Evolutionary conservation across 495 filamentous ascomycete genomes (phyloP).

Genomic region (Aspergillus haitiensis): DNA sequence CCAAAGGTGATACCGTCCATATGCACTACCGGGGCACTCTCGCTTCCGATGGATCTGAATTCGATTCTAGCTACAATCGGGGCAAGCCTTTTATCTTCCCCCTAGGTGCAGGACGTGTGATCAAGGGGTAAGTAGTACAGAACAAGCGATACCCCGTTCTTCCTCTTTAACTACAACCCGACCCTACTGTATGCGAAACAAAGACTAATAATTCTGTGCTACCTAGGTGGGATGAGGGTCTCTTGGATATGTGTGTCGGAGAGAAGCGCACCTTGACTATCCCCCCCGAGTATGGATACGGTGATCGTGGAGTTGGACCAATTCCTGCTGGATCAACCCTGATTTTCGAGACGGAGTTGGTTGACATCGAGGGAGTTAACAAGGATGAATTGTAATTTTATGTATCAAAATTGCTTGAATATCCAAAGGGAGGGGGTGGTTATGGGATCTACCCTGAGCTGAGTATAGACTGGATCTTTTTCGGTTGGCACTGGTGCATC

Average conservation of each 20-base stretch:
- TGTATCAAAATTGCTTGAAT: too few species aligned
- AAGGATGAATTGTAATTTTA: slow-evolving; percentile 54
- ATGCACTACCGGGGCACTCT: slow-evolving; percentile 90
- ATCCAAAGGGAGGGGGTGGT: too few species aligned
- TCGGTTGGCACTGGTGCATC: too few species aligned
- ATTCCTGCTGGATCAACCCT: slow-evolving; percentile 79
- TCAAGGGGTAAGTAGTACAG: slow-evolving; percentile 66
- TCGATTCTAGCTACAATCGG: slow-evolving; percentile 69
- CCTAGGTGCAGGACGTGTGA: slow-evolving; percentile 78
- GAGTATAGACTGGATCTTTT: too few species aligned
- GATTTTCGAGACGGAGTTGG: slow-evolving; percentile 90
- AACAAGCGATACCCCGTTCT: background rate
- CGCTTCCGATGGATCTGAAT: slow-evolving; percentile 49
- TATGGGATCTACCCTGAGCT: too few species aligned
- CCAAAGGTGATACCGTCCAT: slow-evolving; percentile 72
- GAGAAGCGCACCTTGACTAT: slow-evolving; percentile 93
- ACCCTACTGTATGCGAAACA: background rate
- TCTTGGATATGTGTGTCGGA: slow-evolving; percentile 94
- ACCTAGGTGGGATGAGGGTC: slow-evolving; percentile 79
- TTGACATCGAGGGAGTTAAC: slow-evolving; percentile 79
- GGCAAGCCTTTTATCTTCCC: slow-evolving; percentile 72
- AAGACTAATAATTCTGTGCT: background rate
- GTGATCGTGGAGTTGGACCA: slow-evolving; percentile 67
- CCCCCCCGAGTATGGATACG: slow-evolving; percentile 84
- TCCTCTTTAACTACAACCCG: background rate